These are phyloP conservation scores for Liriodendron chinense DNA, from an alignment of 164 flowering plant species.

Conservation along the genomic window DNA sequence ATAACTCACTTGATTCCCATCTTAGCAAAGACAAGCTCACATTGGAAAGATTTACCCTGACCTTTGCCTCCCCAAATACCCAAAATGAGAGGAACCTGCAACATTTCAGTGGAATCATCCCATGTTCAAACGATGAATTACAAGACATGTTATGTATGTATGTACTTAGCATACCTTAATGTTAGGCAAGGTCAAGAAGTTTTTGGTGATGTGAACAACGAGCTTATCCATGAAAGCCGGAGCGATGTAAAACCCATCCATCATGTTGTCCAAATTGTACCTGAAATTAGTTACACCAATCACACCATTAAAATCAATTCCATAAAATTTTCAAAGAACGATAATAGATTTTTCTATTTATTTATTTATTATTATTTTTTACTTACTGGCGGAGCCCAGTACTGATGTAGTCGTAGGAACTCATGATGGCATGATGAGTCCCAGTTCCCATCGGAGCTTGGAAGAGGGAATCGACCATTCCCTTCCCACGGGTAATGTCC, in stretches of 20 bases:
- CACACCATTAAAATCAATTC: too few relatives aligned
- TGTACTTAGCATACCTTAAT: constrained; percentile 35
- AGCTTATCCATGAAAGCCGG: constrained; percentile 70
- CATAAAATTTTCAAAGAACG: too few relatives aligned
- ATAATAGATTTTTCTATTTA: too few relatives aligned
- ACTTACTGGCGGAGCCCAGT: constrained; percentile 50
- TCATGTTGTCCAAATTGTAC: constrained; percentile 43
- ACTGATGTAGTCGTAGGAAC: constrained; percentile 54
- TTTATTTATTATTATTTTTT: not conserved
- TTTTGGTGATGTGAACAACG: constrained; percentile 59
- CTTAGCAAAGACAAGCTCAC: constrained; percentile 59
- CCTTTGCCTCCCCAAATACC: constrained; percentile 71
- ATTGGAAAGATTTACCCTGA: constrained; percentile 67
- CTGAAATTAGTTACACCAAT: constrained; percentile 15
- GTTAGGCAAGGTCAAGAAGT: constrained; percentile 58
- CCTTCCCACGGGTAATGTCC: constrained; percentile 60
- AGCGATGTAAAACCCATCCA: constrained; percentile 59
- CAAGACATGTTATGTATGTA: not conserved
- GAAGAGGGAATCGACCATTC: constrained; percentile 56
- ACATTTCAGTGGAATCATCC: not conserved
- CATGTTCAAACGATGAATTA: not conserved
- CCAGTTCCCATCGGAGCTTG: constrained; percentile 51
- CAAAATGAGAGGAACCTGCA: constrained; percentile 57
- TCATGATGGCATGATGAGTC: constrained; percentile 52
- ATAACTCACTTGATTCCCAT: constrained; percentile 46